These are phyloP conservation scores for Gossypium ekmanianum DNA, from an alignment of 345 rosid genomes.

Conservation along the genomic window DNA sequence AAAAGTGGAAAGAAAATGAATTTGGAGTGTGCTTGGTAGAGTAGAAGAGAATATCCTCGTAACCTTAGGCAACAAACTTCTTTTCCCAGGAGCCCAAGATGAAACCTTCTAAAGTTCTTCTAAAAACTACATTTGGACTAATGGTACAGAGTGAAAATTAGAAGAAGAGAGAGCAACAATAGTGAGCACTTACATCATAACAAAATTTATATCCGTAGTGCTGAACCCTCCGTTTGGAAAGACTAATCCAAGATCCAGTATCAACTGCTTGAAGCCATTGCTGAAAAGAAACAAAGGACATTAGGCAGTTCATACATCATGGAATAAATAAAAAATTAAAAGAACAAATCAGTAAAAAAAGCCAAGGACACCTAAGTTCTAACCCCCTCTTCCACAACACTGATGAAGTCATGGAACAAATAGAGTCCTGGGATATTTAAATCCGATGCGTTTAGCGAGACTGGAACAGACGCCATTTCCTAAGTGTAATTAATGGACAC, in stretches of 20 bases:
- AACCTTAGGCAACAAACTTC: background rate
- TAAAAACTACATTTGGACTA: background rate
- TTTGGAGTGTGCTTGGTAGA: too few relatives aligned
- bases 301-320: background rate
- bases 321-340: background rate
- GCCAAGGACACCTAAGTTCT: background rate
- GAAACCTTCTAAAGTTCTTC: background rate
- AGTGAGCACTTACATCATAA: constrained; percentile 48
- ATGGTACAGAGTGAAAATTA: background rate
- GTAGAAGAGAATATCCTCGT: background rate
- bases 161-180: constrained; percentile 1
- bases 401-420: constrained; percentile 62
- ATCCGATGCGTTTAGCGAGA: constrained; percentile 54
- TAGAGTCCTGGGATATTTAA: constrained; percentile 76
- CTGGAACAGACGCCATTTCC: constrained; percentile 44
- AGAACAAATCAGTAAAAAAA: background rate
- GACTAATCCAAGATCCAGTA: constrained; percentile 64
- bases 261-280: constrained; percentile 85
- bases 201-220: constrained; percentile 94
- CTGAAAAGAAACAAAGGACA: constrained; percentile 30
- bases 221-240: constrained; percentile 84
- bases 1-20: too few relatives aligned
- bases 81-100: background rate
- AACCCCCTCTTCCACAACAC: constrained; percentile 66
- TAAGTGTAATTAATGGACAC: constrained; percentile 18